Conservation (phyloP, 2,329 filamentous ascomycete species). For the Trichoderma sp. region DNA sequence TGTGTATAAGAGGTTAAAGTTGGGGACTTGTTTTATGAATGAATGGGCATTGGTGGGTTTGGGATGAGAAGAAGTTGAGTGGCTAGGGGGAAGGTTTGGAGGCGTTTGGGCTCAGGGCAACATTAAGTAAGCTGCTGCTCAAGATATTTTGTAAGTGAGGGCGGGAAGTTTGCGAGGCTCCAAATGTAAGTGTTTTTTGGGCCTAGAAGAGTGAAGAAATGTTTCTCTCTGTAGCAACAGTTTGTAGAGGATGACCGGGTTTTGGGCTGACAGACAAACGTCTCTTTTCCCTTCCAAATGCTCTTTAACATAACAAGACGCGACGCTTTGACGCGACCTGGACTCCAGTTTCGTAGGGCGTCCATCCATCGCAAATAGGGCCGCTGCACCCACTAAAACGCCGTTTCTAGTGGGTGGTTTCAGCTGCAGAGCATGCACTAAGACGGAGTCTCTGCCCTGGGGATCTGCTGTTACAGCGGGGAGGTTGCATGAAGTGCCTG, state of each 20-base stretch:
- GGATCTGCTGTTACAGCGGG: slow-evolving; percentile 6
- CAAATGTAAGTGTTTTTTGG: not conserved
- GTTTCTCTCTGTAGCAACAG: not conserved
- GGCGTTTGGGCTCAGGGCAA: not conserved
- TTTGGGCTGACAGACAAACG: not conserved
- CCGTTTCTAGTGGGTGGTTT: not conserved
- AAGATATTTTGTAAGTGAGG: not conserved
- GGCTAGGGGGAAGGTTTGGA: not conserved
- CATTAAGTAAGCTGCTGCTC: slow-evolving; percentile 5
- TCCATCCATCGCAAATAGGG: not conserved
- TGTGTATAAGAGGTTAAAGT: not conserved
- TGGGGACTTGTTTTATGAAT: not conserved
- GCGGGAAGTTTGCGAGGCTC: too few relatives aligned
- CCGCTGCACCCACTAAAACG: slow-evolving; percentile 5
- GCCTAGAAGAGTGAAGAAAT: not conserved
- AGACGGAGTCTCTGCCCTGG: not conserved
- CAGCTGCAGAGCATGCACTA: not conserved
- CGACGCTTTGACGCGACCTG: slow-evolving; percentile 8
- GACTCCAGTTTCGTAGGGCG: not conserved
- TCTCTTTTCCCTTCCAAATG: not conserved
- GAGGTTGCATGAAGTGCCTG: not conserved
- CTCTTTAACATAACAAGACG: not conserved
- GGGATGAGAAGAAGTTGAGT: not conserved
- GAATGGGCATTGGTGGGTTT: not conserved
- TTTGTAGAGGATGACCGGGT: too few relatives aligned